phyloP scores from a whole-genome alignment of 345 rosid species.

The Rhizophora apiculata region DNA sequence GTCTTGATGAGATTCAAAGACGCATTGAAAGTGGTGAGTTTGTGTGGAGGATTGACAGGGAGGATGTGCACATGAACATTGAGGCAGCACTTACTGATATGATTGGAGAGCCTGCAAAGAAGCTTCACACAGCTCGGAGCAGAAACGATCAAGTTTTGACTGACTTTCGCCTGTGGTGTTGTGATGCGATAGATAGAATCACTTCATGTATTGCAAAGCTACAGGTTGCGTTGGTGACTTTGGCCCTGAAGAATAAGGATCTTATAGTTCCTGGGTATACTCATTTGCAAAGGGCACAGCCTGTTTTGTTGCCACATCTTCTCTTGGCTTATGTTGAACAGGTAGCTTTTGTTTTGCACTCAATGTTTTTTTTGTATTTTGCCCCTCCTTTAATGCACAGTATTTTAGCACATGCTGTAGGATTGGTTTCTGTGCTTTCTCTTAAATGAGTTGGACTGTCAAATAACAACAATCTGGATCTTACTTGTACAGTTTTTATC shows the following conservation, averaged over 20 bases:
- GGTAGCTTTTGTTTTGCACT: slow-evolving; percentile 32
- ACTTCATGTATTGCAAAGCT: slow-evolving; percentile 42
- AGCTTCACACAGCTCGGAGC: slow-evolving; percentile 91
- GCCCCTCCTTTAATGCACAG: no score
- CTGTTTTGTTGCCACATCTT: slow-evolving; percentile 81
- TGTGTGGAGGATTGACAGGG: slow-evolving; percentile 88
- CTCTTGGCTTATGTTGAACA: slow-evolving; percentile 85
- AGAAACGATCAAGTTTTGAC: slow-evolving; percentile 89
- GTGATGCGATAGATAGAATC: slow-evolving; percentile 75
- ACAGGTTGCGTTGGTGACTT: slow-evolving; percentile 60
- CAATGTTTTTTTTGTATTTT: neutral
- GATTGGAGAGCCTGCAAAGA: slow-evolving; percentile 97
- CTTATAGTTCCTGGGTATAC: slow-evolving; percentile 93
- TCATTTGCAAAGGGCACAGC: slow-evolving; percentile 94
- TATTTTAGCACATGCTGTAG: neutral
- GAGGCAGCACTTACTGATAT: slow-evolving; percentile 91
- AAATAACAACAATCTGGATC: neutral
- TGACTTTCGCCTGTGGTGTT: slow-evolving; percentile 91
- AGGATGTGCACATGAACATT: slow-evolving; percentile 97
- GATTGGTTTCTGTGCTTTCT: neutral
- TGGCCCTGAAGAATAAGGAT: slow-evolving; percentile 65
- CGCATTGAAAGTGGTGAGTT: slow-evolving; percentile 61
- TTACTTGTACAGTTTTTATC: neutral
- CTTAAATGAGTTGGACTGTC: neutral
- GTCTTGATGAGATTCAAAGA: slow-evolving; percentile 71